Conservation (phyloP, 2,329 filamentous ascomycete genomes). For the Aureobasidium sp. region DNA sequence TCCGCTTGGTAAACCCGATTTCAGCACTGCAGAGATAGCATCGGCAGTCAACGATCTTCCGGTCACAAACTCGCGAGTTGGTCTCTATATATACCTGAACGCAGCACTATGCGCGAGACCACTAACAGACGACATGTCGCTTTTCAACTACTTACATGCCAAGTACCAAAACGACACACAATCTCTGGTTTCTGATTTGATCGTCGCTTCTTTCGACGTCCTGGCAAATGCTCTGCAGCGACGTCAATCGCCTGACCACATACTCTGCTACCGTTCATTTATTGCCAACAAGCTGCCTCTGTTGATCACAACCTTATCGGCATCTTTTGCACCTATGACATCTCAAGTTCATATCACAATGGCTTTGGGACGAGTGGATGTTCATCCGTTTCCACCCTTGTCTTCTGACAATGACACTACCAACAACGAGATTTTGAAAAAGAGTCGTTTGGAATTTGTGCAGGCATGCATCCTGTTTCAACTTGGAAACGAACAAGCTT, state of each 20-base stretch:
- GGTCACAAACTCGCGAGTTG: conserved; percentile 67
- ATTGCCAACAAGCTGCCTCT: conserved; percentile 67
- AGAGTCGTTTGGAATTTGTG: conserved; percentile 74
- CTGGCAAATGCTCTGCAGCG: conserved; percentile 80
- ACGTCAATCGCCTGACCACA: conserved; percentile 50
- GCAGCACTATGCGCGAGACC: conserved; percentile 75
- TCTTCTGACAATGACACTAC: conserved; percentile 49
- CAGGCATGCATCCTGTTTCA: conserved; percentile 85
- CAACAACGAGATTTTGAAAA: conserved; percentile 52
- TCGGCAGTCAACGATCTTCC: conserved; percentile 51
- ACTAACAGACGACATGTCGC: conserved; percentile 68
- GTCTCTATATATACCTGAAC: conserved; percentile 79
- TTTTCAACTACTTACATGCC: conserved; percentile 76
- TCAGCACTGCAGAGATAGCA: conserved; percentile 55
- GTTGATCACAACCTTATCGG: conserved; percentile 52
- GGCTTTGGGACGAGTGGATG: conserved; percentile 58
- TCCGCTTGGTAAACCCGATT: conserved; percentile 49
- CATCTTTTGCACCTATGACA: conserved; percentile 50
- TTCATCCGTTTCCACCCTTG: conserved; percentile 58
- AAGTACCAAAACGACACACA: conserved; percentile 80
- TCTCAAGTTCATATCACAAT: conserved; percentile 60
- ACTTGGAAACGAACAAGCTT: conserved; percentile 69
- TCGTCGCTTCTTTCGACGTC: conserved; percentile 83
- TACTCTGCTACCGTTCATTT: conserved; percentile 76
- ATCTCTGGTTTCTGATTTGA: conserved; percentile 69